Evolutionary conservation across 2,329 filamentous ascomycete species (phyloP).

Genomic region (Sporothrix sp.): DNA sequence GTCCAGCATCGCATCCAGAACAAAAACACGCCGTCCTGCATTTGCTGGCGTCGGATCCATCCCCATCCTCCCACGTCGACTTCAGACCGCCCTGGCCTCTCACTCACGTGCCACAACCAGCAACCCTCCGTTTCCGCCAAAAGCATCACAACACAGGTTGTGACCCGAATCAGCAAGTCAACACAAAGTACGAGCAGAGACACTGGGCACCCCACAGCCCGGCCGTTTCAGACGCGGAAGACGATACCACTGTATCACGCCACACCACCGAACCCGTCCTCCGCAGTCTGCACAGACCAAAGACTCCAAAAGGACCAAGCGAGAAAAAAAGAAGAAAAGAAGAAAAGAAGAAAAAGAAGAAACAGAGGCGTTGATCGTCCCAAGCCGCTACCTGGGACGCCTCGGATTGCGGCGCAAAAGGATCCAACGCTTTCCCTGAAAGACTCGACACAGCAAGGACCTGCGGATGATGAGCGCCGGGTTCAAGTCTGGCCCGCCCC

Average conservation of each 20-base stretch:
- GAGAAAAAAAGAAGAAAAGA: too few species aligned
- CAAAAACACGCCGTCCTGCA: not conserved
- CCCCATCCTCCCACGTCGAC: too few species aligned
- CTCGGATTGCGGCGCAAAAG: conserved; percentile 14
- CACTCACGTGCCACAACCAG: conserved; percentile 6
- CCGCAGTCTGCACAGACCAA: not conserved
- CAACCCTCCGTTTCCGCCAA: not conserved
- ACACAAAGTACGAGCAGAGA: not conserved
- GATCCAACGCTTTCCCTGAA: not conserved
- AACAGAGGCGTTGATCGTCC: not conserved
- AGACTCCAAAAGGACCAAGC: too few species aligned
- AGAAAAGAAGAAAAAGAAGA: too few species aligned
- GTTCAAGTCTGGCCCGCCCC: conserved; percentile 39
- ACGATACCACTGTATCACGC: conserved; percentile 8
- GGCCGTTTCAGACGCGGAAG: conserved; percentile 10
- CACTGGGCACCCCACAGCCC: conserved; percentile 1
- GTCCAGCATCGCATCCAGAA: not conserved
- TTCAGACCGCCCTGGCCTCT: too few species aligned
- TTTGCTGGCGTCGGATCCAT: not conserved
- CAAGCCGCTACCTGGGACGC: not conserved
- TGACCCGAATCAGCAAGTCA: not conserved
- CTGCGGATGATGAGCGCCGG: conserved; percentile 40
- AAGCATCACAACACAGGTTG: not conserved
- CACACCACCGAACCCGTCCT: not conserved
- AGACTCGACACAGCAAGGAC: conserved; percentile 4